Evolutionary conservation across 2,329 filamentous ascomycete genomes (phyloP).

Genomic region (Arthrobotrys pseudoclavata): DNA sequence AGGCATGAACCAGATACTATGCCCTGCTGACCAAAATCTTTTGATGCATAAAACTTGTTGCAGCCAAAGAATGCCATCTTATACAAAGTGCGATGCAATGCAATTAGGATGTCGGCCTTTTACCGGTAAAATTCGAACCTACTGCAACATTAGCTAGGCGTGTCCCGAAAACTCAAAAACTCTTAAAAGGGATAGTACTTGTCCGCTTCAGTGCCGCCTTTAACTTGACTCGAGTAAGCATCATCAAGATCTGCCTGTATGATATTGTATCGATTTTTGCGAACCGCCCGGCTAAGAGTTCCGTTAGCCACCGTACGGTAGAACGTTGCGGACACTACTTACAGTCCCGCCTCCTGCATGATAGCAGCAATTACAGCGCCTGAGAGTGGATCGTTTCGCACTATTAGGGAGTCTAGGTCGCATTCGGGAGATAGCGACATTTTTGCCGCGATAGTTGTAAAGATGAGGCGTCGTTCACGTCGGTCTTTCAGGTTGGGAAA

Average conservation of each 20-base stretch:
- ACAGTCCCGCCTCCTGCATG: slow-evolving; percentile 97
- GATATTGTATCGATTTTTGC: slow-evolving; percentile 88
- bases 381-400: slow-evolving; percentile 93
- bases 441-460: slow-evolving; percentile 94
- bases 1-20: neutral
- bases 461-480: slow-evolving; percentile 94
- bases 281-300: slow-evolving; percentile 62
- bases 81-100: neutral
- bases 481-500: slow-evolving; percentile 96
- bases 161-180: neutral
- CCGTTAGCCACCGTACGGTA: neutral
- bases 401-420: slow-evolving; percentile 94
- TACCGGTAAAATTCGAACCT: slow-evolving; percentile 63
- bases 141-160: slow-evolving; percentile 29
- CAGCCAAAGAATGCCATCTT: neutral
- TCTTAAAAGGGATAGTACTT: slow-evolving; percentile 63
- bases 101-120: neutral
- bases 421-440: slow-evolving; percentile 98
- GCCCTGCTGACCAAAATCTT: neutral
- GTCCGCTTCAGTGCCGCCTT: slow-evolving; percentile 80
- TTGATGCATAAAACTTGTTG: neutral
- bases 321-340: slow-evolving; percentile 67
- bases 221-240: slow-evolving; percentile 96
- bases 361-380: slow-evolving; percentile 97
- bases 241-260: slow-evolving; percentile 97